These are phyloP conservation scores for Penicillium chermesinum DNA, from an alignment of 495 filamentous ascomycete species.

Conservation along the genomic window DNA sequence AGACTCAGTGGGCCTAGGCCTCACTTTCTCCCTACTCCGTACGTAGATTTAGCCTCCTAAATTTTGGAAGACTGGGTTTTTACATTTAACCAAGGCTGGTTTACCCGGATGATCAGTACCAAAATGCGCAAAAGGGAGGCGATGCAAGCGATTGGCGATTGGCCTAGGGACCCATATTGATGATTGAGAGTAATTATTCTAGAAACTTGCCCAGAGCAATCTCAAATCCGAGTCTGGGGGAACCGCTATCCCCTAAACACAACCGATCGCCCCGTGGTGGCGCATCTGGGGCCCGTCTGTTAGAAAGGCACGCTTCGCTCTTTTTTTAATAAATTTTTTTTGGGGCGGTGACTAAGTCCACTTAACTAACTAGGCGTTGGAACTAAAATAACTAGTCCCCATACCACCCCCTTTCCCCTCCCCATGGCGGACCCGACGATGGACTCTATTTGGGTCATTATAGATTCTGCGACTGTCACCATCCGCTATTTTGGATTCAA, in stretches of 20 bases:
- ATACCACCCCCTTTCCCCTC: no score
- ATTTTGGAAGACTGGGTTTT: conserved; percentile 4
- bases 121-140: conserved; percentile 1
- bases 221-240: background rate
- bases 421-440: background rate
- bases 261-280: background rate
- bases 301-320: no score
- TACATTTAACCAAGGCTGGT: background rate
- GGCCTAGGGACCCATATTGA: conserved; percentile 7
- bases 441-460: background rate
- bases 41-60: background rate
- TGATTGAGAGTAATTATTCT: background rate
- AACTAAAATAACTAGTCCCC: background rate
- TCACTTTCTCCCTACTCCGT: background rate
- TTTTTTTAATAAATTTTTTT: no score
- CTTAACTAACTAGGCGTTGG: no score
- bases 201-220: background rate
- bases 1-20: background rate
- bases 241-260: background rate
- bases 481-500: no score
- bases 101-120: conserved; percentile 6
- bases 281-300: no score
- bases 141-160: conserved; percentile 4
- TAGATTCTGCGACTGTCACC: no score
- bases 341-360: no score